phyloP scores from a whole-genome alignment of 306 rosid genomes.

The Acacia confusa region DNA sequence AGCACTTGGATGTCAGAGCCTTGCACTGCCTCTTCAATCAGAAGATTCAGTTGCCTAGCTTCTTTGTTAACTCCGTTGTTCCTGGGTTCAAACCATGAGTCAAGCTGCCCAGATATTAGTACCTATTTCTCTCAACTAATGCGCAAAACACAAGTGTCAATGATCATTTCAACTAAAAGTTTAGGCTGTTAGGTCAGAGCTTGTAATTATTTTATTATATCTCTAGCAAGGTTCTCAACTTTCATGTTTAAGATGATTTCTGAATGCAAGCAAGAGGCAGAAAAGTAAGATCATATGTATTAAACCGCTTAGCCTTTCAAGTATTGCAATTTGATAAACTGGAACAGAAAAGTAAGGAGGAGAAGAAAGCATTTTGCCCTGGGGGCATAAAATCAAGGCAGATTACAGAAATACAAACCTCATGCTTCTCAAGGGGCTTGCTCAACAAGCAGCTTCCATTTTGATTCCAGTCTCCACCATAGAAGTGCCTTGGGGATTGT shows the following conservation, averaged over 20 bases:
- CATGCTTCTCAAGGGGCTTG: constrained; percentile 70
- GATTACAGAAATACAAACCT: constrained; percentile 43
- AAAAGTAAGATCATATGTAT: background rate
- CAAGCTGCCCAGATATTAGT: constrained; percentile 70
- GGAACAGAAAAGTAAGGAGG: background rate
- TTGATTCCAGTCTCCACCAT: constrained; percentile 94
- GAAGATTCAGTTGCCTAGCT: constrained; percentile 65
- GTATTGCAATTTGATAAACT: background rate
- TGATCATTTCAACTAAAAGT: background rate
- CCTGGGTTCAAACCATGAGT: constrained; percentile 81
- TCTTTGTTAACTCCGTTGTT: constrained; percentile 86
- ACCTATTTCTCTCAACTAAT: constrained; percentile 25
- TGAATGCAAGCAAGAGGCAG: constrained; percentile 15
- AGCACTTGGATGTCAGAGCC: constrained; percentile 46
- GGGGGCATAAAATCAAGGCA: constrained; percentile 31
- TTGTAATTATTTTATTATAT: background rate
- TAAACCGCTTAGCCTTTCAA: background rate
- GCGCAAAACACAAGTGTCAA: background rate
- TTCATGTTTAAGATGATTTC: background rate
- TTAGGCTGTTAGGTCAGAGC: background rate
- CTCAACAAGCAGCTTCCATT: constrained; percentile 84
- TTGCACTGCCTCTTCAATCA: constrained; percentile 55
- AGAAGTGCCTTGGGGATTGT: constrained; percentile 87
- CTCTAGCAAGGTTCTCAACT: background rate
- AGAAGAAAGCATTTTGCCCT: background rate